Evolutionary conservation across 139 green algal genomes (phyloP), one percentile per base, ranked within the genome.

Genomic region (Micromonas commoda): DNA sequence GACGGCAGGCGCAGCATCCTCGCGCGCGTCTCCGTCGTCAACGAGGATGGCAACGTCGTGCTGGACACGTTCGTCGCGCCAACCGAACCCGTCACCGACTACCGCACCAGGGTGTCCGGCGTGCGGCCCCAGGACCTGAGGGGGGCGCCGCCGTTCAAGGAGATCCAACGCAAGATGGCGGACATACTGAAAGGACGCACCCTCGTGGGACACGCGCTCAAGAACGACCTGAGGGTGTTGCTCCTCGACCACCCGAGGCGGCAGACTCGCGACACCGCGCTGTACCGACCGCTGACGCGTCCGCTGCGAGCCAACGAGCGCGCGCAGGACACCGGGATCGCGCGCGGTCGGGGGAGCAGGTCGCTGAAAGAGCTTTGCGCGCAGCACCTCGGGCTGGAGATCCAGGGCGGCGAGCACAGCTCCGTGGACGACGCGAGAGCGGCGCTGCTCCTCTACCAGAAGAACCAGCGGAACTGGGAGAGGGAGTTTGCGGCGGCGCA

Each of bases 171-270:
- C 20, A 54, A 72, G 13, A 73, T 84, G 29, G 37, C 33, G 0
- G 61, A 78, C n/a, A 77, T 95, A 57, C 64, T 94, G 6, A 45
- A 82, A 54, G 90, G 86, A 2, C 83, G 89, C 16, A 80, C 89
- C 23, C 37, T 97, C 35, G 91, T 97, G 53, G 93, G 93, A 21
- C 93, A 97, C 67, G 76, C 88, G 35, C 69, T 97, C 6, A 71
- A 83, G 28, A 93, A 97, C 81, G 93, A 97, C 84, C 82, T 97
- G 19, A 81, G 86, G 71, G 88, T 71, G 28, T 86, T 97, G 77
- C 78, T 91, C 79, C 83, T 97, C 16, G 80, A 81, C 23, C 93
- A 97, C 79, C 89, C 90, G 79, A 88, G 21, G 35, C 96, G 34
- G 89, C 96, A 54, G 91, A 92, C 78, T 21, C 64, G 80, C 23